phyloP scores from a whole-genome alignment of 75 land plant genomes.

The Isoetes taiwanensis region DNA sequence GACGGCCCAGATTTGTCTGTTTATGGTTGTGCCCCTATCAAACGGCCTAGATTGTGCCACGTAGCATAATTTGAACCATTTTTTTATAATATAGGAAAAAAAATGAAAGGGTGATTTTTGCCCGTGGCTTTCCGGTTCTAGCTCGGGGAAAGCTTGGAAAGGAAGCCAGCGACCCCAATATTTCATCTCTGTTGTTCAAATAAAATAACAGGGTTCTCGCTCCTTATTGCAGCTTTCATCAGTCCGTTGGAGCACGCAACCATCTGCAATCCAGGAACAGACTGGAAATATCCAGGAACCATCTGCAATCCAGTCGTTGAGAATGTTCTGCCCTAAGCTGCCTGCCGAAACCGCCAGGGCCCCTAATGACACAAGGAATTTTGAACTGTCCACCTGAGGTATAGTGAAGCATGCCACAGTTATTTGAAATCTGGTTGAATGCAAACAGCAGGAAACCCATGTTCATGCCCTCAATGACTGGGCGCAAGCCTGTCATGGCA shows the following conservation, averaged over 20 bases:
- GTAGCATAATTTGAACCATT: no score
- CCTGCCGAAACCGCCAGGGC: not conserved
- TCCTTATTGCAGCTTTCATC: constrained; percentile 95
- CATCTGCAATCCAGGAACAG: constrained; percentile 95
- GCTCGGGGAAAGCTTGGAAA: no score
- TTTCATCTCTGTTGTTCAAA: no score
- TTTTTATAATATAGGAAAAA: no score
- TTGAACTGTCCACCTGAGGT: constrained; percentile 9
- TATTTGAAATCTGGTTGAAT: constrained; percentile 5
- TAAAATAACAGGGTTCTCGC: constrained; percentile 95
- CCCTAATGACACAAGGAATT: not conserved
- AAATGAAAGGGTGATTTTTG: no score
- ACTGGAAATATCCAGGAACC: constrained; percentile 99
- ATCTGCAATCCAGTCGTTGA: not conserved
- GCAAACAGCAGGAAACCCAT: constrained; percentile 8
- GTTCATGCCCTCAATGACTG: constrained; percentile 4
- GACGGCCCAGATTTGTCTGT: no score
- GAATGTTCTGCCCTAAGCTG: constrained; percentile 6
- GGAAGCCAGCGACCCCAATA: no score
- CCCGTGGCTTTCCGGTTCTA: no score
- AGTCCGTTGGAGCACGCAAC: constrained; percentile 97
- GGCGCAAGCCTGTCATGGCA: not conserved
- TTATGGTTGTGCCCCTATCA: no score
- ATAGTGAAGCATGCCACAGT: constrained; percentile 3
- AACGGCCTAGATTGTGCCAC: no score